Percentiles rank a stretch among this genome's conserved stretches.
phyloP scores from a whole-genome alignment of 1,284 basidiomycete genomes.

The Thelephora terrestris region DNA sequence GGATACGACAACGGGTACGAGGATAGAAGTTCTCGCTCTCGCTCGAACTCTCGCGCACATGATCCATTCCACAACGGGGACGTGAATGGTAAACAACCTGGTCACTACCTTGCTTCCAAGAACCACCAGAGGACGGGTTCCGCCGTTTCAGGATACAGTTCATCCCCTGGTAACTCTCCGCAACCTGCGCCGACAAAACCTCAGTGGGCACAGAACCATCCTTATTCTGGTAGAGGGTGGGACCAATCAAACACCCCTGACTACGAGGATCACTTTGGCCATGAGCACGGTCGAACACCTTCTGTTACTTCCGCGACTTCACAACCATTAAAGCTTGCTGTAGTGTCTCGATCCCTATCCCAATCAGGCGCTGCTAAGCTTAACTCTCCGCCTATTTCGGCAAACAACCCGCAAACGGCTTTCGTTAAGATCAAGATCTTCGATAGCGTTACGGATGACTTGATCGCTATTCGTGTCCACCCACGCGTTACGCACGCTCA shows the following conservation, averaged over 20 bases:
- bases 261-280: slow-evolving; percentile 2
- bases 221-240: neutral
- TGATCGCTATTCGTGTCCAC: slow-evolving; percentile 96
- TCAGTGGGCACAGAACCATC: slow-evolving; percentile 16
- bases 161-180: slow-evolving; percentile 25
- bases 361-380: slow-evolving; percentile 43
- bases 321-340: slow-evolving; percentile 37
- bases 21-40: too few relatives aligned
- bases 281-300: slow-evolving; percentile 18
- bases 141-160: slow-evolving; percentile 19
- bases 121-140: slow-evolving; percentile 43
- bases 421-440: slow-evolving; percentile 99
- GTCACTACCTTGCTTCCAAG: slow-evolving; percentile 6
- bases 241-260: neutral
- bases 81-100: slow-evolving; percentile 6
- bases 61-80: slow-evolving; percentile 20
- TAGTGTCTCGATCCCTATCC: slow-evolving; percentile 38
- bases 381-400: slow-evolving; percentile 64
- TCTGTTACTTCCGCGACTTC: slow-evolving; percentile 27
- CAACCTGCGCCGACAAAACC: slow-evolving; percentile 28
- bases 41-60: slow-evolving; percentile 7
- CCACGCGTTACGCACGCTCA: slow-evolving; percentile 82
- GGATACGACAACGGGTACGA: slow-evolving; percentile 7
- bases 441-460: slow-evolving; percentile 82
- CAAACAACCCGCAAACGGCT: slow-evolving; percentile 65